Percentiles rank a stretch among this genome's conserved stretches.
Conservation (phyloP, 2,329 filamentous ascomycete genomes). For the Colletotrichum somersetense region DNA sequence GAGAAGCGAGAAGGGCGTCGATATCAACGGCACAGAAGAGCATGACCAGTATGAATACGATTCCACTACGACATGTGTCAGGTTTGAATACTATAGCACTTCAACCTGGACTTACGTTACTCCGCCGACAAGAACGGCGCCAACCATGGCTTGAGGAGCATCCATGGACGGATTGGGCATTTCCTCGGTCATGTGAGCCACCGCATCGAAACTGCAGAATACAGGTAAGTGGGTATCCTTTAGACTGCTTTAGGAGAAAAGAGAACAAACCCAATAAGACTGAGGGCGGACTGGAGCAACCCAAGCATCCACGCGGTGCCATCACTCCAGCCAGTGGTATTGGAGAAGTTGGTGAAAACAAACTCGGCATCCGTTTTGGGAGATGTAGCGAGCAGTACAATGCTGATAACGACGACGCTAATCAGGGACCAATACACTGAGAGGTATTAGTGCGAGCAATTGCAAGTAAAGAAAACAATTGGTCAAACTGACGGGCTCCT, state of each 20-base stretch:
- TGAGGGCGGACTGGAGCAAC: constrained; percentile 55
- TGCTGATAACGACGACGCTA: constrained; percentile 58
- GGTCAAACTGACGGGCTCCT: constrained; percentile 50
- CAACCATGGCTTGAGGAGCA: constrained; percentile 52
- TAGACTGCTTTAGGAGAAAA: fast-evolving
- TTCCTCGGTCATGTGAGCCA: constrained; percentile 51
- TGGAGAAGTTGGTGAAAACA: constrained; percentile 60
- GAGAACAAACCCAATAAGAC: constrained; percentile 56
- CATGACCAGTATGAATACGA: constrained; percentile 57
- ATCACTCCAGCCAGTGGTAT: constrained; percentile 60
- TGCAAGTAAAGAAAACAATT: too few relatives aligned
- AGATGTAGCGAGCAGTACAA: constrained; percentile 56
- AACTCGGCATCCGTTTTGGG: constrained; percentile 59
- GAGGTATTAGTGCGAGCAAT: not conserved
- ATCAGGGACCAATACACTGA: constrained; percentile 57
- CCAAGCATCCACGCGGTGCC: constrained; percentile 62
- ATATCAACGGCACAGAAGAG: constrained; percentile 58
- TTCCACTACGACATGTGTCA: constrained; percentile 45
- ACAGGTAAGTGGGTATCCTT: constrained; percentile 51
- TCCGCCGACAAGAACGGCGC: constrained; percentile 56
- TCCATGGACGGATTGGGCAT: constrained; percentile 50
- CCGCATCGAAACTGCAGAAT: constrained; percentile 50
- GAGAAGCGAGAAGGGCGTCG: constrained; percentile 53
- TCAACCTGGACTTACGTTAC: constrained; percentile 47
- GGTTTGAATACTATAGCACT: fast-evolving